Base-by-base conservation (phyloP, 2,329 filamentous ascomycete genomes). In the Colletotrichum plurivorum region DNA sequence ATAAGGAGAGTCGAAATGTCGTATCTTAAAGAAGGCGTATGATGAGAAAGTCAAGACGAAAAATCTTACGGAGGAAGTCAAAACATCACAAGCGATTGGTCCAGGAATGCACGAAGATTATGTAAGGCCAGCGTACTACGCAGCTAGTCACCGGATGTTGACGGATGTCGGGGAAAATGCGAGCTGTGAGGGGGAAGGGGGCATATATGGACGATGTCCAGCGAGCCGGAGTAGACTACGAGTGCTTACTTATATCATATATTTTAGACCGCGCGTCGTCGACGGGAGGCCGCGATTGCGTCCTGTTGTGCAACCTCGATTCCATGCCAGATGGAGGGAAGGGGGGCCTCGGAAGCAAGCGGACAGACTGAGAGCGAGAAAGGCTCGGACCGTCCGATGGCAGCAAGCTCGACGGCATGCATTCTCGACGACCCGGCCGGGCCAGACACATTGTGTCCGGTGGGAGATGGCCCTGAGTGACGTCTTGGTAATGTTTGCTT, bases 41-140 rank as follows among this genome's bases (percentile, higher is more conserved):
- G 13, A n/a, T 27, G 22, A 43, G 6, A 3, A 43, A 43, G 41
- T n/a, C 41, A 5, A 25, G 5, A 25, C 22, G 22, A n/a, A 36
- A 8, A 9, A 3, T 36, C 8, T 48, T 16, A 25, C 22, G 43
- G 43, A 15, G 31, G 53, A 43, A 25, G 64, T 62, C 36, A 25
- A 16, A 46, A 31, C 22, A n/a, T 48, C 43, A 43, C 20, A 41
- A 51, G 25, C 51, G 27, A 56, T 31, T 63, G 43, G 51, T 25
- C 9, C n/a, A n/a, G 20, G 13, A 25, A 41, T 13, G 15, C n/a
- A 12, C 9, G 0, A 5, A 41, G 63, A 27, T 45, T 56, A 63
- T 52, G 43, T 56, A 52, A 57, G 36, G 36, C 36, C 31, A 36
- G 31, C 31, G 22, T 25, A 36, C 31, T 25, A 36, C 31, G 8